Percentiles rank a stretch among this genome's conserved stretches.
Conservation (phyloP, 2,329 filamentous ascomycete genomes). For the Epichloe elymi region DNA sequence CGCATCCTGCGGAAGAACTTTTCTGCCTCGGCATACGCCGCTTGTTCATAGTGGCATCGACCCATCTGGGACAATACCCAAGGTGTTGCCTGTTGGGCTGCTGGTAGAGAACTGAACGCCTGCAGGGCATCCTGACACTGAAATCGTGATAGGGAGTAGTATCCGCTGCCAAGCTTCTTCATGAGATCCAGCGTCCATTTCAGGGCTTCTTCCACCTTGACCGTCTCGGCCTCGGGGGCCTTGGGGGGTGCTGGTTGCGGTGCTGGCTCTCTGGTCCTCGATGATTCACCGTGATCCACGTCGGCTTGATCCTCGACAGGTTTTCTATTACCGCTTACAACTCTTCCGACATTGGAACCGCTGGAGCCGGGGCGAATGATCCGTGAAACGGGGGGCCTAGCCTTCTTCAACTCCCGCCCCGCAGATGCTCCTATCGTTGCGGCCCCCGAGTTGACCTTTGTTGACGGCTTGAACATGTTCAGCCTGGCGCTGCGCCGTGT, state of each 20-base stretch:
- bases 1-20: constrained; percentile 72
- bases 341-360: constrained; percentile 62
- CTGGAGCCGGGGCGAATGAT: constrained; percentile 53
- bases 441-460: constrained; percentile 47
- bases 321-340: constrained; percentile 84
- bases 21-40: constrained; percentile 74
- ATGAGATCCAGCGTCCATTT: constrained; percentile 68
- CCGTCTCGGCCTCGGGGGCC: constrained; percentile 36
- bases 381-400: constrained; percentile 64
- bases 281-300: constrained; percentile 50
- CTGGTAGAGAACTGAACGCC: constrained; percentile 56
- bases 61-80: constrained; percentile 90
- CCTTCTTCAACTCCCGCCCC: constrained; percentile 65
- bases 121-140: constrained; percentile 66
- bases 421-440: constrained; percentile 46
- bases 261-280: constrained; percentile 30
- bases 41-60: constrained; percentile 82
- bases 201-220: constrained; percentile 62
- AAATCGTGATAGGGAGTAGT: constrained; percentile 66
- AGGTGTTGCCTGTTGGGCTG: constrained; percentile 72
- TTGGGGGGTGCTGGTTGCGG: constrained; percentile 26
- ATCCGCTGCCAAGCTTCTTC: constrained; percentile 68
- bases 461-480: constrained; percentile 54
- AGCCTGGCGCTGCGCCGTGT: constrained; percentile 59
- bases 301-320: constrained; percentile 55